Base-by-base conservation (phyloP, 2,329 filamentous ascomycete species). In the Zymoseptoria passerinii region DNA sequence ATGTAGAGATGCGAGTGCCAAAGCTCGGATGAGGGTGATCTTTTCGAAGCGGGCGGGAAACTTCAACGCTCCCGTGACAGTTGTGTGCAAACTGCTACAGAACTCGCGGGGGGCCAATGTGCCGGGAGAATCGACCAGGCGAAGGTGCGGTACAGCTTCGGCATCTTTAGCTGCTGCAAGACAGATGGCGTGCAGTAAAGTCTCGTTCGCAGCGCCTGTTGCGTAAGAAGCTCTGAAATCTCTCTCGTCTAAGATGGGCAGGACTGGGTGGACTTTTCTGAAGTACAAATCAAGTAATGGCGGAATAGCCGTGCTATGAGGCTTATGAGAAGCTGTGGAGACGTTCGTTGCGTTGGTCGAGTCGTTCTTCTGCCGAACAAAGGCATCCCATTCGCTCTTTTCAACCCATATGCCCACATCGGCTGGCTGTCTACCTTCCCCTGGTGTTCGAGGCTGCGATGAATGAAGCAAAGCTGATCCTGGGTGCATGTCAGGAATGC, bases 81-180 rank as follows among this genome's bases (percentile, higher is more conserved):
- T 73, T 10, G 72, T 70, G 57, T 79, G 77, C 48, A 79, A 59
- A 48, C 71, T 73, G 54, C 74, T 74, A 18, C 75, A 77, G 65
- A 78, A 79, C 19, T 77, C 73, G 29, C 76, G 70, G 9, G 75
- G 74, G 35, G 69, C 70, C 16, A 77, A 66, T 62, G 66, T 59
- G 3, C 67, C 66, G 5, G 69, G 61, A 4, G 66, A 63, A 7
- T 73, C 71, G 1, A 67, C 69, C n/a, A 78, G 67, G 48, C 67
- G 69, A 13, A 78, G 68, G 58, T 75, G 68, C 8, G 71, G 67
- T 20, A 68, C 68, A n/a, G 77, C 77, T 44, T 72, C 67, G 2
- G 74, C 68, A 61, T 80, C 77, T 59, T 78, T 78, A 0, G 76
- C 78, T 16, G 77, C 76, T 18, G 78, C 74, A 8, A 80, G 70